Conservation (phyloP, 2,329 filamentous ascomycete species). For the Fusarium tjaetaba region DNA sequence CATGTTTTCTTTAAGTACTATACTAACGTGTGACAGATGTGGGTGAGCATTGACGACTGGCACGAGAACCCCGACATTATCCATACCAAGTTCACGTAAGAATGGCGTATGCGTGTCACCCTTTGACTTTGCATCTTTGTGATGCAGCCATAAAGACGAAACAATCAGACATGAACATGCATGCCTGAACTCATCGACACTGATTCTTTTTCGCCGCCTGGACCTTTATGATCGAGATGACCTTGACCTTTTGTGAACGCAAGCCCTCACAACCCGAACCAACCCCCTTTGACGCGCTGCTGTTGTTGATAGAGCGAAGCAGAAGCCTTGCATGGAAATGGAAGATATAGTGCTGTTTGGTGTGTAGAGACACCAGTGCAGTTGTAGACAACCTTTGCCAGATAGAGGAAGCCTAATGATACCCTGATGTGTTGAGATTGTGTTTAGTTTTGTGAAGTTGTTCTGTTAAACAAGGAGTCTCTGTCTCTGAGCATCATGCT, state of each 20-base stretch:
- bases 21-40: conserved; percentile 75
- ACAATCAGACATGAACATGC: conserved; percentile 4
- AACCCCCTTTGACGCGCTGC: conserved; percentile 13
- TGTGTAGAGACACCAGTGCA: conserved; percentile 26
- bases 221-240: conserved; percentile 35
- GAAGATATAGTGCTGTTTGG: conserved; percentile 26
- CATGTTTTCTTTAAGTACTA: neutral
- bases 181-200: neutral
- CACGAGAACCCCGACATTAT: conserved; percentile 99
- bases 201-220: conserved; percentile 4
- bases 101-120: neutral
- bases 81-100: conserved; percentile 93
- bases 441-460: neutral
- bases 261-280: conserved; percentile 16
- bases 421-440: conserved; percentile 48
- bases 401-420: conserved; percentile 52
- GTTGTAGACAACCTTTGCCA: conserved; percentile 41
- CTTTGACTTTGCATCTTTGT: conserved; percentile 15
- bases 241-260: conserved; percentile 19
- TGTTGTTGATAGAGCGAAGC: conserved; percentile 28
- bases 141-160: conserved; percentile 25
- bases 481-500: neutral
- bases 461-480: neutral
- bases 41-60: conserved; percentile 99
- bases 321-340: conserved; percentile 32